Conservation (phyloP, 139 green algal species). For the Penium margaritaceum region DNA sequence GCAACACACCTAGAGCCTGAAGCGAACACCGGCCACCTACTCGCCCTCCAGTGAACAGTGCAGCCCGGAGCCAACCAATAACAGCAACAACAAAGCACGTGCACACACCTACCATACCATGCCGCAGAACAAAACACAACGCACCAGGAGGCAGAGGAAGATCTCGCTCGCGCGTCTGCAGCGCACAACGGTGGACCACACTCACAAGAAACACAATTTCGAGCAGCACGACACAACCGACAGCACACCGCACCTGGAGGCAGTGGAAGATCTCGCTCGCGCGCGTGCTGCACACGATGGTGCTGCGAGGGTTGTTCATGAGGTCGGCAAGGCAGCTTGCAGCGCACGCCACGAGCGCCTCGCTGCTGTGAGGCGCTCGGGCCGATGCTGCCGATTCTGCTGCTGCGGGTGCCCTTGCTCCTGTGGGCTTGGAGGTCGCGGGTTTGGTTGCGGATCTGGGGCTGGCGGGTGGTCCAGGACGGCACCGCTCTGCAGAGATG, state of each 20-base stretch:
- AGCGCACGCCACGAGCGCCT: neutral
- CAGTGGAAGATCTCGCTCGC: neutral
- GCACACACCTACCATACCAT: neutral
- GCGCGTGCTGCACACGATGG: neutral
- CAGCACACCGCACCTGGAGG: neutral
- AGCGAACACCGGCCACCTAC: too few relatives aligned
- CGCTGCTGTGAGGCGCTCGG: too few relatives aligned
- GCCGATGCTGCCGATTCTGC: neutral
- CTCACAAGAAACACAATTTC: neutral
- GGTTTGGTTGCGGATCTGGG: too few relatives aligned
- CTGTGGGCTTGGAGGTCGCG: too few relatives aligned
- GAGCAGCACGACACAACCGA: too few relatives aligned
- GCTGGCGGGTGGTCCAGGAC: too few relatives aligned
- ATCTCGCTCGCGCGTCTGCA: slow-evolving; percentile 2
- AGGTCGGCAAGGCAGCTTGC: neutral
- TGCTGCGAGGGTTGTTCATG: slow-evolving; percentile 1
- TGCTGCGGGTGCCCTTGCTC: neutral
- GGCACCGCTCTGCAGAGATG: too few relatives aligned
- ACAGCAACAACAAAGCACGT: neutral
- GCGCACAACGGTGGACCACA: neutral
- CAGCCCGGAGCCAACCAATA: neutral
- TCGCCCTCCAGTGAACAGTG: neutral
- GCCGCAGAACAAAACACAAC: neutral
- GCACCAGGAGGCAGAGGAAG: neutral
- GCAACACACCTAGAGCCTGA: neutral